Base-by-base conservation (phyloP, 805 yeast genomes). In the Wickerhamiella galacta region DNA sequence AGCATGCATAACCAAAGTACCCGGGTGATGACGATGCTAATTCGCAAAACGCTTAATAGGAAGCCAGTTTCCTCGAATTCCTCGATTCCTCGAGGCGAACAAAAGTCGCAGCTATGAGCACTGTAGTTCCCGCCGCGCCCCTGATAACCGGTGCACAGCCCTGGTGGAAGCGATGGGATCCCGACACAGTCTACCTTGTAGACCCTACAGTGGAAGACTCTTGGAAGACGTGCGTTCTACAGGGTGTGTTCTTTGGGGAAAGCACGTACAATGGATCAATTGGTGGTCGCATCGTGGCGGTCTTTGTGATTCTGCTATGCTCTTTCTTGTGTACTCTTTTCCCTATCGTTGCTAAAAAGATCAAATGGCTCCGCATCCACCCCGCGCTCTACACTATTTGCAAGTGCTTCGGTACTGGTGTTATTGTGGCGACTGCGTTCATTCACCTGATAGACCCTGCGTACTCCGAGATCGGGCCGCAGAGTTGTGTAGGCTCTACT, bases 361-460 rank as follows among this genome's bases (percentile, higher is more conserved):
- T 41, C 35, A 39, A 39, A 30, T 20, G 44, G 35, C 15, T 51
- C 32, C 37, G 42, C 9, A 39, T 55, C 26, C 60, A 56, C 7
- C 41, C 39, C 11, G 28, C 34, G 18, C 49, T 42, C 50, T 69
- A 50, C 35, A 18, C 42, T 12, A 37, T 51, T 24, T 55, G 56
- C 16, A 39, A 52, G 14, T 68, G 62, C 56, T 75, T 75, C 45
- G 87, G 87, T 44, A 65, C 81, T 4, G 87, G 87, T 33, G 85
- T 76, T 29, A 76, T 76, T 43, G 59, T 76, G 3, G 77, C 85
- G 8, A 76, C 87, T 6, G 80, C 82, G 0, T 77, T 73, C 44
- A 65, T 76, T 37, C 87, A 76, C 54, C 52, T 75, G 36, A 56
- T 75, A 40, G 58, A 54, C 30, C 59, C 59, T 2, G 57, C 59